Base-by-base conservation (phyloP, 163 green algal genomes). In the Volvox carteri region DNA sequence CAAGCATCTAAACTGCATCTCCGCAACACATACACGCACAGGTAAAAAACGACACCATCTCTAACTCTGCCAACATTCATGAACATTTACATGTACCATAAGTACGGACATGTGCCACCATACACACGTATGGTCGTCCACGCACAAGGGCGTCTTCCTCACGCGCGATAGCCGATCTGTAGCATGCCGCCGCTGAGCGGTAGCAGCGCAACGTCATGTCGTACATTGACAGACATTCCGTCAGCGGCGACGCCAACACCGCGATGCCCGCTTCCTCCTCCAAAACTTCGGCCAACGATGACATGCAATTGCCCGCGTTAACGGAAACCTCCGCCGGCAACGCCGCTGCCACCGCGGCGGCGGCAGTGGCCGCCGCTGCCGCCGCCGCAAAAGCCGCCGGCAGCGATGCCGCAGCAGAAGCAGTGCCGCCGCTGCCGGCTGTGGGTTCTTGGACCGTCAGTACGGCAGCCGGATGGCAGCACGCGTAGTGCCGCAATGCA, bases 91-190 rank as follows among this genome's bases (percentile, higher is more conserved):
- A n/a, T n/a, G n/a, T n/a, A n/a, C n/a, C 54, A 65, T 65, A 8
- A 30, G 8, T 65, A 65, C 54, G 7, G 19, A 11, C 54, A 28
- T 11, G 16, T 23, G 28, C 54, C 25, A 4, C 54, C 54, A 11
- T 65, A 65, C 54, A 65, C 2, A 65, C 54, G 28, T 65, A 28
- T 30, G 8, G 54, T 23, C 54, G 19, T n/a, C 30, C 2, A 58
- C 67, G 12, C 50, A 89, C 84, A 68, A 84, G 50, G 11, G 70
- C 84, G n/a, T 89, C 84, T 37, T 89, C 68, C 84, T 83, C 84
- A 35, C 76, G 37, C 35, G 84, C 68, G 2, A 84, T 5, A 28
- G 84, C 84, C 4, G 52, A 46, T 14, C 50, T 11, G 37, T 89
- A 89, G 16, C 37, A 62, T 14, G 7, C 68, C 68, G 70, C 84